A percentile compares a stretch with the other conserved stretches of the same genome.
Conservation (phyloP, 257 asterid genomes). For the Scutellaria barbata region DNA sequence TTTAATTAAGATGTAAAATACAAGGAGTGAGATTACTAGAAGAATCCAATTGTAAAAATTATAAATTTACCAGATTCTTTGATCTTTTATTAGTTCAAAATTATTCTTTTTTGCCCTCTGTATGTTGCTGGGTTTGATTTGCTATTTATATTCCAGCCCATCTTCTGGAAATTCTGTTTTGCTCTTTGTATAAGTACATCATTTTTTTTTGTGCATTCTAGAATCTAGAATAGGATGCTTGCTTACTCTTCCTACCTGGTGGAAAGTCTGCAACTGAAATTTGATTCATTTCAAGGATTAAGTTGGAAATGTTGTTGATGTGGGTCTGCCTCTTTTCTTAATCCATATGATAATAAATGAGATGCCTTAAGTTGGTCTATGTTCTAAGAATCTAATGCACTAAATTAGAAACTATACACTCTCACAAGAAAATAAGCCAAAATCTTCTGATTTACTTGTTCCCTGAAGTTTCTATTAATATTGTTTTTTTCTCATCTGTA, state of each 20-base stretch:
- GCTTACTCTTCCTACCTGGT: slow-evolving; percentile 18
- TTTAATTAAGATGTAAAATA: slow-evolving; percentile 2
- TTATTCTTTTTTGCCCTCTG: not conserved
- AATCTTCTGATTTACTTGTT: not conserved
- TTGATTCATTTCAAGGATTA: not conserved
- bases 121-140: not conserved
- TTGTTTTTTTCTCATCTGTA: slow-evolving; percentile 9
- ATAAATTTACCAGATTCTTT: not conserved
- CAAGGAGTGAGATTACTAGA: not conserved
- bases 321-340: no score
- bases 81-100: not conserved
- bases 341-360: not conserved
- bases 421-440: not conserved
- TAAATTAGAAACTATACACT: not conserved
- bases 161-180: not conserved
- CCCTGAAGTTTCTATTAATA: not conserved
- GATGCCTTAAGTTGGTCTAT: slow-evolving; percentile 4
- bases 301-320: no score
- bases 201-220: not conserved
- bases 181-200: not conserved
- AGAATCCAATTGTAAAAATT: not conserved
- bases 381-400: not conserved
- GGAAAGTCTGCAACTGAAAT: not conserved
- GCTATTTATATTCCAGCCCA: not conserved
- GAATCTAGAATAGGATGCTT: not conserved